Evolutionary conservation across 768 basidiomycete genomes (phyloP), one percentile per base, ranked within the genome.

Genomic region (Boletus vinaceobasis): DNA sequence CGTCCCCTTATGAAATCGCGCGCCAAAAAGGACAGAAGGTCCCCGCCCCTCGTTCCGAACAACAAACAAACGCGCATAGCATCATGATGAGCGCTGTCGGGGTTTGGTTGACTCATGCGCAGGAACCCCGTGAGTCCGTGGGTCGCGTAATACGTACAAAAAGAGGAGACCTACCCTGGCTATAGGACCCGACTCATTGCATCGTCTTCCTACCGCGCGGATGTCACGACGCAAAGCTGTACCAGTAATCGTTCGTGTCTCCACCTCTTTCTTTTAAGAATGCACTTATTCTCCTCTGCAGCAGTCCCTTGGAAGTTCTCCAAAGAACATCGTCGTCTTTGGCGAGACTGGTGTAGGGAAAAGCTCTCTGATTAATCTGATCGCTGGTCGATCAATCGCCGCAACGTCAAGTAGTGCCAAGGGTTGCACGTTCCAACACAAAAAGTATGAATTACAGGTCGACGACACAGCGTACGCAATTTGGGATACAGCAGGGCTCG

Each of bases 281-380:
- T 35, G 26, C 57, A 13, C 54, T 68, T 15, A 55, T 39, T 15
- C 13, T 27, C 8, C 26, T 56, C 27, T 19, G n/a, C 53, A 65
- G 51, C 50, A 56, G 13, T 40, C 43, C 53, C 7, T 53, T 21
- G 21, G 33, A 57, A 52, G n/a, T 44, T 33, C 61, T n/a, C 31
- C 57, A 11, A 65, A 53, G 48, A 68, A 70, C 55, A 40, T 70
- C 23, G 60, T 64, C 47, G 58, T 68, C 54, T 69, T 69, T 17
- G 65, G 60, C 32, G 68, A 67, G 56, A 61, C 60, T 46, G 69
- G 67, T 2, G 63, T 75, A 39, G 66, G 71, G 33, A 78, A 79
- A 56, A 74, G 77, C 60, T 75, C 73, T n/a, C 61, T 77, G 51
- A 61, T 79, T 49, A 75, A 77, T 61, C 69, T 77, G 70, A 59